These are phyloP conservation scores for Yamadazyma takamatsuzukensis DNA, from an alignment of 805 yeast genomes.

Conservation along the genomic window DNA sequence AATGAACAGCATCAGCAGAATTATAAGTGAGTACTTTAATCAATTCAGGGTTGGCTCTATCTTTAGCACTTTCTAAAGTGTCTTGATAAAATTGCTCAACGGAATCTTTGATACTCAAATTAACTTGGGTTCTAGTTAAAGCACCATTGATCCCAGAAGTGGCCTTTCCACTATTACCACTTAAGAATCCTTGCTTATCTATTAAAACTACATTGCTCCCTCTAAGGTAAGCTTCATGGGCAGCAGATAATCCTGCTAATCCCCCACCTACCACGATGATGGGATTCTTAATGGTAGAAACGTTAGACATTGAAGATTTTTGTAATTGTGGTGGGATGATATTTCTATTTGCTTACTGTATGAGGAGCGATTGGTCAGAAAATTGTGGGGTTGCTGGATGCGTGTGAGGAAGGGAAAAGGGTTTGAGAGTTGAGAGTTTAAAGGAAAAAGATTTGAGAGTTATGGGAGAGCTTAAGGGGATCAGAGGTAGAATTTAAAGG, in stretches of 20 bases:
- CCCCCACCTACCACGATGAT: conserved; percentile 64
- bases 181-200: conserved; percentile 58
- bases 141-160: conserved; percentile 76
- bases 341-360: too few species aligned
- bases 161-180: conserved; percentile 66
- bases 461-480: too few species aligned
- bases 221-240: conserved; percentile 50
- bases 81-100: conserved; percentile 60
- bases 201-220: conserved; percentile 53
- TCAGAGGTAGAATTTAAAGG: too few species aligned
- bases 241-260: conserved; percentile 60
- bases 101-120: conserved; percentile 49
- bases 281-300: too few species aligned
- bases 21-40: conserved; percentile 58
- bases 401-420: too few species aligned
- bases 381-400: too few species aligned
- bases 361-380: too few species aligned
- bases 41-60: conserved; percentile 53
- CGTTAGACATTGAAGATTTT: too few species aligned
- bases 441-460: too few species aligned
- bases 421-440: too few species aligned
- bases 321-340: too few species aligned
- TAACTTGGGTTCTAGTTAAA: conserved; percentile 56
- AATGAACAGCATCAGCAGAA: conserved; percentile 64
- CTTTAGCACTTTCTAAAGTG: conserved; percentile 63